Percentiles rank a stretch among this genome's conserved stretches.
Conservation (phyloP, 2,329 filamentous ascomycete species). For the Fonsecaea multimorphosa region DNA sequence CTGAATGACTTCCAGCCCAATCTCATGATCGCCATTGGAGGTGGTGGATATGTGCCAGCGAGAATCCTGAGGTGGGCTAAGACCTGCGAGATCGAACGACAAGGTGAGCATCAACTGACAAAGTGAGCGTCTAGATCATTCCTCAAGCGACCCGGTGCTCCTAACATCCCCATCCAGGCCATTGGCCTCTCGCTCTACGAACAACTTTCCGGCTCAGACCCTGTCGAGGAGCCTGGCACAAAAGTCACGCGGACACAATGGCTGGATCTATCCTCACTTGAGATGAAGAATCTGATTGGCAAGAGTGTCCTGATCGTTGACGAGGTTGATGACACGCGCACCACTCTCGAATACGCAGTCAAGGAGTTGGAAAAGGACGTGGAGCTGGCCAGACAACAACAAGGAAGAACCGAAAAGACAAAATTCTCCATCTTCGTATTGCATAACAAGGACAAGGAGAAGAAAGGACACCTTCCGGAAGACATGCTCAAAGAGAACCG, state of each 20-base stretch:
- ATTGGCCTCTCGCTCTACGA: slow-evolving; percentile 98
- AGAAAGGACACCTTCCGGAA: slow-evolving; percentile 84
- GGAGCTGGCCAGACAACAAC: slow-evolving; percentile 73
- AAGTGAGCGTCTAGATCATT: slow-evolving; percentile 69
- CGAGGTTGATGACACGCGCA: slow-evolving; percentile 94
- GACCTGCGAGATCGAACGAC: neutral
- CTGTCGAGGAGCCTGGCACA: slow-evolving; percentile 80
- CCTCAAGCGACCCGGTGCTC: slow-evolving; percentile 81
- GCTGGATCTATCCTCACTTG: slow-evolving; percentile 85
- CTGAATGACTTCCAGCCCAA: slow-evolving; percentile 86
- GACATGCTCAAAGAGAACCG: slow-evolving; percentile 72
- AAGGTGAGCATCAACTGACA: slow-evolving; percentile 12
- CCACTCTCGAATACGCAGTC: slow-evolving; percentile 91
- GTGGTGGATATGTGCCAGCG: slow-evolving; percentile 94
- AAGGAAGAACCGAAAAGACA: slow-evolving; percentile 74
- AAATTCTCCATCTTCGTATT: slow-evolving; percentile 94
- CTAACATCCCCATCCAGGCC: slow-evolving; percentile 98
- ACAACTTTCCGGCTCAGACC: slow-evolving; percentile 67
- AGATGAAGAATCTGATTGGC: slow-evolving; percentile 87
- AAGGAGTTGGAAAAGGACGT: slow-evolving; percentile 95
- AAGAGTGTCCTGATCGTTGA: slow-evolving; percentile 93
- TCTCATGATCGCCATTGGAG: slow-evolving; percentile 98
- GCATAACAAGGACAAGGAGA: slow-evolving; percentile 98
- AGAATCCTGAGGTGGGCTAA: slow-evolving; percentile 77
- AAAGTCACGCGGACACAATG: slow-evolving; percentile 98